Base-by-base conservation (phyloP, 2,329 filamentous ascomycete species). In the Trichoderma semiorbis region DNA sequence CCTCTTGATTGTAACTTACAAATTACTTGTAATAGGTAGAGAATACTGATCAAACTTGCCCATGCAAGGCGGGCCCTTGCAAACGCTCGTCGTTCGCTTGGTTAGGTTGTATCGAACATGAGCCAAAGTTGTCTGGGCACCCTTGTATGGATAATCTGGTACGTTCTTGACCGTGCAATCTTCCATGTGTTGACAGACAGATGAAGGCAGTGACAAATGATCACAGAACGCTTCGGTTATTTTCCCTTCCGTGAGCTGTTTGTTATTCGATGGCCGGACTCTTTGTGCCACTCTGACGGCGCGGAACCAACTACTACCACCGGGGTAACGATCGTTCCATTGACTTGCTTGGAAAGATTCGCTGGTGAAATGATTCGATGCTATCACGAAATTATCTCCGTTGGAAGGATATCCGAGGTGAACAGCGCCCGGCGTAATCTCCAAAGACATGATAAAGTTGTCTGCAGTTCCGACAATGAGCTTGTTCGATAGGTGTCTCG, bases 261-360 rank as follows among this genome's bases (percentile, higher is more conserved):
- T n/a, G 5, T 50, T 50, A 21, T 50, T 50, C 43, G n/a, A 50
- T 50, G 43, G 43, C 10, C 43, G 10, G 43, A 50, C n/a, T 50
- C n/a, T 50, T 50, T 50, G n/a, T 12, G n/a, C 43, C 2, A 50
- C 43, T 50, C 43, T 50, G 4, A 50, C 43, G 43, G 43, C 43
- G n/a, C 43, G 72, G 39, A 73, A 73, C 72, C 72, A 73, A 58
- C 70, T 72, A 36, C 72, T 73, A 3, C 72, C 72, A 3, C 72
- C 72, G 3, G 72, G 69, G n/a, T 71, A 50, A n/a, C 72, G 63
- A 32, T 64, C 57, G 24, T 30, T 58, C 57, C 57, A 63, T 16
- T 50, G 12, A 28, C 50, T 43, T 14, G 72, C 72, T 7, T 69
- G 72, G 30, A 73, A 72, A 3, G 70, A 65, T 10, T 39, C 28